Conservation (phyloP, 345 rosid species). For the Physaria fendleri region DNA sequence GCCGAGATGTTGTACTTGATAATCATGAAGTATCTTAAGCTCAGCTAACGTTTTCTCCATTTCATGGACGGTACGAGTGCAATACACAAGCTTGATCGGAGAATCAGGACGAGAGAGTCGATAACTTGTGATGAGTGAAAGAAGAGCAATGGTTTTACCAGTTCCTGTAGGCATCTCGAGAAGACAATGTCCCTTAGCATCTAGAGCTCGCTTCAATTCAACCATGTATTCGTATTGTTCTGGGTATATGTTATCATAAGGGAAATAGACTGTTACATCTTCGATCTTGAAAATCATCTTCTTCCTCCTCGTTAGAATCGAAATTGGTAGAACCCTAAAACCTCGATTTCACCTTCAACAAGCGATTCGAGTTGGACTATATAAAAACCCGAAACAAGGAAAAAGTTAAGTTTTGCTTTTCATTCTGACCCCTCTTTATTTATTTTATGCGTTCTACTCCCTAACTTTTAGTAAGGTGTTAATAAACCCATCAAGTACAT, state of each 20-base stretch:
- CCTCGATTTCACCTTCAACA: conserved; percentile 12
- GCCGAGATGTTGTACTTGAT: conserved; percentile 65
- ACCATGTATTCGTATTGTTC: conserved; percentile 93
- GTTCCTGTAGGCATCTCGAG: conserved; percentile 99
- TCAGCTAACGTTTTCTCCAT: conserved; percentile 97
- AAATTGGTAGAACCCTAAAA: not conserved
- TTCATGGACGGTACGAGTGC: conserved; percentile 97
- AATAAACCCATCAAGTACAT: not conserved
- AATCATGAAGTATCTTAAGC: conserved; percentile 64
- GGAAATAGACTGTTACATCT: conserved; percentile 82
- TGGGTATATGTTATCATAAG: conserved; percentile 90
- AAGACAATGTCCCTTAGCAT: conserved; percentile 96
- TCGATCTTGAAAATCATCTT: conserved; percentile 85
- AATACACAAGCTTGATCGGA: conserved; percentile 80
- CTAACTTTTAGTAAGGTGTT: not conserved
- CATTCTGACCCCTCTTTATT: not conserved
- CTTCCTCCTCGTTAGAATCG: conserved; percentile 10
- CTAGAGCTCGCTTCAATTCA: conserved; percentile 88
- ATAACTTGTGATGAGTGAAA: conserved; percentile 90
- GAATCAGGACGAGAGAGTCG: conserved; percentile 55
- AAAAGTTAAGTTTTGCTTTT: not conserved
- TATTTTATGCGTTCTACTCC: not conserved
- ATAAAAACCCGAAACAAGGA: not conserved
- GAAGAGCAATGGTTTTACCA: conserved; percentile 91
- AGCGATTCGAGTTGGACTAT: not conserved